Percentiles rank a stretch among this genome's conserved stretches.
Conservation (phyloP, 2,329 filamentous ascomycete species). For the Ciborinia camelliae region DNA sequence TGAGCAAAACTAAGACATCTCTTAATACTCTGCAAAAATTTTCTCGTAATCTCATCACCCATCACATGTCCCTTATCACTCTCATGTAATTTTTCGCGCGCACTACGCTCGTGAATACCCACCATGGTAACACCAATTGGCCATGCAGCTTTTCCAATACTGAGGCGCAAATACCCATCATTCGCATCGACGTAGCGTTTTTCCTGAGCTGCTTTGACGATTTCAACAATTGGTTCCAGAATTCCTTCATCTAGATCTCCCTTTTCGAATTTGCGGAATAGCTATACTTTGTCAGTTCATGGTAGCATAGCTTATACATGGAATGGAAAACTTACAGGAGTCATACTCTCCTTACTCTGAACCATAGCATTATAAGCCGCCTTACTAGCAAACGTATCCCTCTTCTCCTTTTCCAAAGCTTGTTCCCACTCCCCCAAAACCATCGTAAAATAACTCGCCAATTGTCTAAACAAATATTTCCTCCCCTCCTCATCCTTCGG, state of each 20-base stretch:
- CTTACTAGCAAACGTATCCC: constrained; percentile 71
- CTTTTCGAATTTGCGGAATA: constrained; percentile 87
- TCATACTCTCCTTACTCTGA: constrained; percentile 83
- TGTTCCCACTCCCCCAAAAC: constrained; percentile 83
- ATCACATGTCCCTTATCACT: constrained; percentile 89
- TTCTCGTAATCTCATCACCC: constrained; percentile 92
- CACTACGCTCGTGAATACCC: constrained; percentile 95
- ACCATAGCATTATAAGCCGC: constrained; percentile 81
- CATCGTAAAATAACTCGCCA: constrained; percentile 95
- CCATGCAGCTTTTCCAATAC: constrained; percentile 96
- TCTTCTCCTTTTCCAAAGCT: constrained; percentile 65
- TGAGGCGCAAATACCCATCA: constrained; percentile 86
- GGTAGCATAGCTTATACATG: background rate
- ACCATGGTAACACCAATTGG: constrained; percentile 99
- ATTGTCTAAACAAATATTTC: constrained; percentile 75
- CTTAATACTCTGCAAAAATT: constrained; percentile 97
- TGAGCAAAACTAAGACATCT: constrained; percentile 94
- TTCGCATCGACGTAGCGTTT: constrained; percentile 94
- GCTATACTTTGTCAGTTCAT: constrained; percentile 39
- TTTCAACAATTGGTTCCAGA: constrained; percentile 80
- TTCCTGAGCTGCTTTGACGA: constrained; percentile 86
- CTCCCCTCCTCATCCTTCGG: constrained; percentile 61
- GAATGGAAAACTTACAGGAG: constrained; percentile 52
- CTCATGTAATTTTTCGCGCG: constrained; percentile 90
- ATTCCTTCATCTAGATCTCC: constrained; percentile 75